These are phyloP conservation scores for Cryptosporidium viatorum DNA, from an alignment of 169 alveolate species.

Conservation along the genomic window DNA sequence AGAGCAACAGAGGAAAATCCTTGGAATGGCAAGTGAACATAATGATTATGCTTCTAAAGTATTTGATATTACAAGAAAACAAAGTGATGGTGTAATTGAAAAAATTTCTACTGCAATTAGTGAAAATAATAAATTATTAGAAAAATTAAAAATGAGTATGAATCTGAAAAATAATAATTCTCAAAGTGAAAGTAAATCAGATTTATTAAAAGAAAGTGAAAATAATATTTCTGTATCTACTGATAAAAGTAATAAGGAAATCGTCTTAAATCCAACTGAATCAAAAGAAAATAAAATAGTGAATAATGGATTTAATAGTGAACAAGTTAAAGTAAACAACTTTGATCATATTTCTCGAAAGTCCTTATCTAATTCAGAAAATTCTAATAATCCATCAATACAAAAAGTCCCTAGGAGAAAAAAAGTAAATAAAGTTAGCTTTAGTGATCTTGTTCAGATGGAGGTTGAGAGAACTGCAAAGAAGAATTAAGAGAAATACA, in stretches of 20 bases:
- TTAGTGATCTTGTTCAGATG: conserved; percentile 62
- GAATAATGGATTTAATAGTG: not conserved
- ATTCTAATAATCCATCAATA: not conserved
- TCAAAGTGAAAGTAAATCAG: not conserved
- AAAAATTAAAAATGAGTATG: conserved; percentile 48
- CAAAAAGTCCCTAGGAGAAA: not conserved
- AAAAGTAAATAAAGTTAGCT: conserved; percentile 59
- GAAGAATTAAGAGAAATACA: not conserved
- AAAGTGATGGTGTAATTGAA: conserved; percentile 41
- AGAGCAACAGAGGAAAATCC: conserved; percentile 27
- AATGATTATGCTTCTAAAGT: conserved; percentile 36
- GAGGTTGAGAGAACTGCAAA: conserved; percentile 40
- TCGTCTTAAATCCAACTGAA: not conserved
- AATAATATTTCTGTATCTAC: not conserved
- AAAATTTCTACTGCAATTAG: conserved; percentile 51
- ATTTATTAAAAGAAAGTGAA: not conserved
- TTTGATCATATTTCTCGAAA: not conserved
- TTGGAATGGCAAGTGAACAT: not conserved
- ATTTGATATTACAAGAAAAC: conserved; percentile 62
- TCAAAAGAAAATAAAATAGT: not conserved
- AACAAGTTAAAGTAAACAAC: not conserved
- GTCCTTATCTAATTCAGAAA: not conserved
- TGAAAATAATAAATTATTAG: conserved; percentile 56
- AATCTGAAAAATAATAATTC: not conserved
- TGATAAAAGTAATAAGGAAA: not conserved